Evolutionary conservation across 2,329 filamentous ascomycete genomes (phyloP).

Genomic region (Coniella lustricola): DNA sequence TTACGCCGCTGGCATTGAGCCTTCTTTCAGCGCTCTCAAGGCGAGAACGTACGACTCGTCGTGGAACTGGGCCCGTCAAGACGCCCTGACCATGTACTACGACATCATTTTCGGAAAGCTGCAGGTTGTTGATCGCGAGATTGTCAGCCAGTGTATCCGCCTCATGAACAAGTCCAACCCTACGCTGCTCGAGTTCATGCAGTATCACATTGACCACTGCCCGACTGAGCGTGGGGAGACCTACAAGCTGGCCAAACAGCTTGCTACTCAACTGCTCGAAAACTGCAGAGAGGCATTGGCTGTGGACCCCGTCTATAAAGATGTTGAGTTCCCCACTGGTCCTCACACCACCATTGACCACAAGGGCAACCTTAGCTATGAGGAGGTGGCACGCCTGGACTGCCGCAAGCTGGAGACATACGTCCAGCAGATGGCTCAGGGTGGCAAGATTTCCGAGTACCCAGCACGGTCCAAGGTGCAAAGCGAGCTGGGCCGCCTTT

Average conservation of each 20-base stretch:
- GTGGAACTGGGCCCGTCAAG: constrained; percentile 98
- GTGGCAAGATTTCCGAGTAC: constrained; percentile 97
- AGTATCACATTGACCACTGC: constrained; percentile 99
- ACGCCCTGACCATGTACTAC: constrained; percentile 97
- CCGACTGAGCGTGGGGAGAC: constrained; percentile 95
- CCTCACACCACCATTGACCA: constrained; percentile 89
- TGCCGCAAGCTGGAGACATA: constrained; percentile 98
- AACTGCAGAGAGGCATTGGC: constrained; percentile 93
- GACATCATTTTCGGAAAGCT: constrained; percentile 97
- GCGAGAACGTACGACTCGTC: constrained; percentile 95
- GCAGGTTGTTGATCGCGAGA: constrained; percentile 89
- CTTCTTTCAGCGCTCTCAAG: constrained; percentile 87
- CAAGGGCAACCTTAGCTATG: constrained; percentile 85
- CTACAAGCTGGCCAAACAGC: constrained; percentile 93
- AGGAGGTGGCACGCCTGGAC: constrained; percentile 78
- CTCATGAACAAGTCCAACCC: constrained; percentile 99
- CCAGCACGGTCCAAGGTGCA: constrained; percentile 98
- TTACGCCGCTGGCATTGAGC: constrained; percentile 90
- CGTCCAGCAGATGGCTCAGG: constrained; percentile 96
- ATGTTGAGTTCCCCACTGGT: constrained; percentile 85
- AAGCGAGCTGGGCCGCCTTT: constrained; percentile 88
- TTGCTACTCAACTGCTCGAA: constrained; percentile 87
- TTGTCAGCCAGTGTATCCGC: constrained; percentile 95
- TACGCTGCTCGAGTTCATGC: constrained; percentile 95
- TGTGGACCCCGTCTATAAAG: constrained; percentile 85